These are phyloP conservation scores for Mycena crocata DNA, from an alignment of 768 basidiomycete genomes.

Conservation along the genomic window DNA sequence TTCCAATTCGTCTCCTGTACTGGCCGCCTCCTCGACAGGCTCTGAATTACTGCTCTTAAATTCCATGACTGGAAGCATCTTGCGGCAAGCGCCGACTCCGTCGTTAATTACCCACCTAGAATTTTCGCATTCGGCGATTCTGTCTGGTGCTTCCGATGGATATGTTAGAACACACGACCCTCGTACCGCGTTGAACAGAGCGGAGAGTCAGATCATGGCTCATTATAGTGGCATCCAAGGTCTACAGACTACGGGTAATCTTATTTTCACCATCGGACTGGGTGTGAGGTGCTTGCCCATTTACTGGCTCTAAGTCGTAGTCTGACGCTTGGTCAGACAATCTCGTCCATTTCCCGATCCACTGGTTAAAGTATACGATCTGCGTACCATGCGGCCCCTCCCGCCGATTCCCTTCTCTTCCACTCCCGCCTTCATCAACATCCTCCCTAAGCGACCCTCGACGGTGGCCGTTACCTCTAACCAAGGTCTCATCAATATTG, in stretches of 20 bases:
- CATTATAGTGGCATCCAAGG: slow-evolving; percentile 88
- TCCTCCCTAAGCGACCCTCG: slow-evolving; percentile 81
- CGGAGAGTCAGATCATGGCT: slow-evolving; percentile 70
- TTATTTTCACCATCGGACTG: slow-evolving; percentile 88
- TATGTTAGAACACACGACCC: slow-evolving; percentile 78
- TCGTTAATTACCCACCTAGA: slow-evolving; percentile 74
- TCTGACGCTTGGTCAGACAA: slow-evolving; percentile 63
- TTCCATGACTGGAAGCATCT: slow-evolving; percentile 73
- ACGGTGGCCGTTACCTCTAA: slow-evolving; percentile 81
- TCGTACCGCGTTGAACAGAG: slow-evolving; percentile 66
- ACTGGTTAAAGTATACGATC: slow-evolving; percentile 91
- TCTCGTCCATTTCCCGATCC: slow-evolving; percentile 91
- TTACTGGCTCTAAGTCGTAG: slow-evolving; percentile 27
- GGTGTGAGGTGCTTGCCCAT: slow-evolving; percentile 72
- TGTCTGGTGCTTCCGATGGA: slow-evolving; percentile 82
- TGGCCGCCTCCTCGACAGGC: slow-evolving; percentile 69
- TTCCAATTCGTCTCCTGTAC: slow-evolving; percentile 60
- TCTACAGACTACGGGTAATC: slow-evolving; percentile 81
- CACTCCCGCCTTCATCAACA: slow-evolving; percentile 86
- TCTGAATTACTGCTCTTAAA: slow-evolving; percentile 80
- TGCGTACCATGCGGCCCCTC: slow-evolving; percentile 84
- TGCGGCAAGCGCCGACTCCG: slow-evolving; percentile 68
- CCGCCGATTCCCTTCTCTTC: slow-evolving; percentile 89
- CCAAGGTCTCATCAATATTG: slow-evolving; percentile 86
- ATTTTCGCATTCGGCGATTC: slow-evolving; percentile 69